phyloP scores from a whole-genome alignment of 2,329 filamentous ascomycete genomes.

The Tolypocladium sp. region DNA sequence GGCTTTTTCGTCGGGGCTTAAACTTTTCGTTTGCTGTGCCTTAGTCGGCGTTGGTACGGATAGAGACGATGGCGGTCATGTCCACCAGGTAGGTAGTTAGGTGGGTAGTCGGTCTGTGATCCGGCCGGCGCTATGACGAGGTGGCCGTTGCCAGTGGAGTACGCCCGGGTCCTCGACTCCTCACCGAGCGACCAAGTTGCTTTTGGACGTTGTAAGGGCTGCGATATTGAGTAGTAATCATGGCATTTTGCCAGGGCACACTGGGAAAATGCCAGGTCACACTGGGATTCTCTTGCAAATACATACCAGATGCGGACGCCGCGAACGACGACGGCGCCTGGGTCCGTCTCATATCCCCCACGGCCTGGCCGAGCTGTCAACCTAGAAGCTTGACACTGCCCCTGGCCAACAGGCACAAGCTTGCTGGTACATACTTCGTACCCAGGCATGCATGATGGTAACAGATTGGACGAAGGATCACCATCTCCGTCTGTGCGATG shows the following conservation, averaged over 20 bases:
- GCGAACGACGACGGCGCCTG: not conserved
- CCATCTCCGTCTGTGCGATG: not conserved
- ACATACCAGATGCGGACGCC: not conserved
- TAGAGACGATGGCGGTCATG: no score
- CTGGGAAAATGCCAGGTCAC: not conserved
- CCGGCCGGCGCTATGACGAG: not conserved
- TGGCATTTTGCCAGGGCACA: not conserved
- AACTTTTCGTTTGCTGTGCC: not conserved
- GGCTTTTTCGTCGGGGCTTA: not conserved
- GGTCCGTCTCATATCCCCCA: not conserved
- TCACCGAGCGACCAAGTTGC: not conserved
- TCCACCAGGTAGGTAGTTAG: no score
- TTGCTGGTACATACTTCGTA: no score
- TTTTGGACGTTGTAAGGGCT: not conserved
- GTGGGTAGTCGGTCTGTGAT: not conserved
- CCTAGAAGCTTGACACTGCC: not conserved
- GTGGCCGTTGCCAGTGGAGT: not conserved
- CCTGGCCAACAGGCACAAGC: not conserved
- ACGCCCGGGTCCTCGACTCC: not conserved
- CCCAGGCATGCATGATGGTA: not conserved
- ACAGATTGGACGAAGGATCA: not conserved
- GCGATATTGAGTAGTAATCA: not conserved
- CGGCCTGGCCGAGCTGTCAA: not conserved
- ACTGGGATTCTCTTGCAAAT: not conserved
- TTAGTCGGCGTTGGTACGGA: not conserved